phyloP scores from a whole-genome alignment of 2,329 filamentous ascomycete genomes.

The Aspergillus pseudoglaucus region DNA sequence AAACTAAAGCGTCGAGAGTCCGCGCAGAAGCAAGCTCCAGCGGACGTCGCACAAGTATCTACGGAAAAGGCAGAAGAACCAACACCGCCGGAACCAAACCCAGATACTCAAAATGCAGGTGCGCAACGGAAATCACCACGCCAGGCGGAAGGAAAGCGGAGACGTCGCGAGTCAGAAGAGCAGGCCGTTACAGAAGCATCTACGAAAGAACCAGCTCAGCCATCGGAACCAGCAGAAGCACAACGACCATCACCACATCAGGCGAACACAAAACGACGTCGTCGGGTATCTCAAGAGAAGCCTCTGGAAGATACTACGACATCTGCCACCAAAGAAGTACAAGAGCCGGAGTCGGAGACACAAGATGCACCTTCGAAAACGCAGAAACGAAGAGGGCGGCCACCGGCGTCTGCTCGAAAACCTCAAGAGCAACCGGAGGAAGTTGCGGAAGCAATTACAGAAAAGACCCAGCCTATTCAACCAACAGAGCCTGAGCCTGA shows the following conservation, averaged over 20 bases:
- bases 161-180: not conserved
- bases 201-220: not conserved
- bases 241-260: not conserved
- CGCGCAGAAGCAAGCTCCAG: not conserved
- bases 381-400: not conserved
- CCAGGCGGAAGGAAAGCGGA: not conserved
- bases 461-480: not conserved
- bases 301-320: not conserved
- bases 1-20: conserved; percentile 6
- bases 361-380: not conserved
- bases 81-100: too few species aligned
- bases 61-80: too few species aligned
- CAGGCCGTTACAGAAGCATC: not conserved
- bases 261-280: too few species aligned
- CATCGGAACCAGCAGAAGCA: not conserved
- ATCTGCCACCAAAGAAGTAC: not conserved
- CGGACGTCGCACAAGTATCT: not conserved
- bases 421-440: not conserved
- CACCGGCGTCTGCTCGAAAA: not conserved
- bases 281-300: not conserved
- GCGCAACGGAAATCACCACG: too few species aligned
- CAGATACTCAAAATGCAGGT: too few species aligned
- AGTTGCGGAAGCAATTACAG: not conserved
- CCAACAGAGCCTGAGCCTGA: too few species aligned
- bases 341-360: not conserved